Evolutionary conservation across 2,329 filamentous ascomycete genomes (phyloP).

Genomic region (Trichoderma endophyticum): DNA sequence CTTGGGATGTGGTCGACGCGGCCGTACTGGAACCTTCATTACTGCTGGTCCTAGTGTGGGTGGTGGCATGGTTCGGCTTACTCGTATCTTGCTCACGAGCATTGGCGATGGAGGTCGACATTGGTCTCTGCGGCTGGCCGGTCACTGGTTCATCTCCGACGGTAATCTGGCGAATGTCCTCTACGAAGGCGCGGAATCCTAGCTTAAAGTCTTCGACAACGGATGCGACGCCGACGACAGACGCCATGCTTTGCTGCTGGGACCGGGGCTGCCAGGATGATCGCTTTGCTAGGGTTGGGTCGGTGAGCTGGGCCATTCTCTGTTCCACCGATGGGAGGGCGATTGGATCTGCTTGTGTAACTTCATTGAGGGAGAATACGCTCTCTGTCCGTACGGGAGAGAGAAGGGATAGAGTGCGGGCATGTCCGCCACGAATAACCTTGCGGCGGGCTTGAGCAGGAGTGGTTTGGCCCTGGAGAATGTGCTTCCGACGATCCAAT

Average conservation of each 20-base stretch:
- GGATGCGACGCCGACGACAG: conserved; percentile 55
- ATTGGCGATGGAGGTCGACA: conserved; percentile 31
- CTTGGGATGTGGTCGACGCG: conserved; percentile 32
- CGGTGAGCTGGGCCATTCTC: conserved; percentile 35
- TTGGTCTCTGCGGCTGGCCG: conserved; percentile 38
- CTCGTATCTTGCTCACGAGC: conserved; percentile 19
- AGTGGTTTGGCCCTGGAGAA: conserved; percentile 52
- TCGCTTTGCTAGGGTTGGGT: conserved; percentile 49
- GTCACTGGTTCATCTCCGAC: conserved; percentile 87
- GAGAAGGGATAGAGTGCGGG: conserved; percentile 71
- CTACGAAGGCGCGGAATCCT: conserved; percentile 89
- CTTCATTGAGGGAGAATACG: conserved; percentile 44
- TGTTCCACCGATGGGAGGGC: conserved; percentile 31
- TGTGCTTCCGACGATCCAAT: conserved; percentile 68
- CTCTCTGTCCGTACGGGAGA: conserved; percentile 58
- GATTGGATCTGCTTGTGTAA: conserved; percentile 30
- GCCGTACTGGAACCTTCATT: conserved; percentile 39
- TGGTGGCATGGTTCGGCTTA: conserved; percentile 29
- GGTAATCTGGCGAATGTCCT: conserved; percentile 91
- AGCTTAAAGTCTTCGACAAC: conserved; percentile 86
- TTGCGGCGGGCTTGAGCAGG: conserved; percentile 50
- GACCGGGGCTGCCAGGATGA: conserved; percentile 58
- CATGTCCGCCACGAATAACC: conserved; percentile 65
- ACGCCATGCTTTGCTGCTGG: conserved; percentile 42
- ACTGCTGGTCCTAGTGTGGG: conserved; percentile 42